Evolutionary conservation across 1,284 basidiomycete genomes (phyloP).

Genomic region (Somion occarium): DNA sequence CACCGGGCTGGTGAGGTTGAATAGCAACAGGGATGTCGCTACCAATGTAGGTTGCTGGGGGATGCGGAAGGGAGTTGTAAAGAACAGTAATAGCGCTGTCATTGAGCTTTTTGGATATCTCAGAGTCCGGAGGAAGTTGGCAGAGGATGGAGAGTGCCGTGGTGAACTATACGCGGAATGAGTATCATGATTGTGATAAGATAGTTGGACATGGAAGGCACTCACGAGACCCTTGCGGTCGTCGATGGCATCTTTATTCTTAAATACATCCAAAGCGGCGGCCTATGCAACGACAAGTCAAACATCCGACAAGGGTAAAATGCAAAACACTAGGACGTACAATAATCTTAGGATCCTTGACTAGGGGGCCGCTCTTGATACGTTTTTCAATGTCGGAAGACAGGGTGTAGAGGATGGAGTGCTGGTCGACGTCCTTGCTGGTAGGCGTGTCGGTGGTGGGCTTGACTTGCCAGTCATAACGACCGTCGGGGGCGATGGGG

Average conservation of each 20-base stretch:
- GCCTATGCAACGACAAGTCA: constrained; percentile 19
- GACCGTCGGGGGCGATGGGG: constrained; percentile 21
- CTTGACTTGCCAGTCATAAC: constrained; percentile 21
- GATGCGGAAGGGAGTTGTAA: constrained; percentile 76
- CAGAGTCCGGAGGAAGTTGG: constrained; percentile 45
- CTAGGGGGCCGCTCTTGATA: constrained; percentile 14
- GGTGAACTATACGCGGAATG: constrained; percentile 48
- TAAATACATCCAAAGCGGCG: constrained; percentile 46
- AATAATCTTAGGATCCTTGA: constrained; percentile 14
- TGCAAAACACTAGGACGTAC: constrained; percentile 6
- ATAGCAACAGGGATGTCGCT: constrained; percentile 25
- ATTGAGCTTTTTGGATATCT: constrained; percentile 42
- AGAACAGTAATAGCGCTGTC: constrained; percentile 52
- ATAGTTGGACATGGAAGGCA: background rate
- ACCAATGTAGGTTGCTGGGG: constrained; percentile 63
- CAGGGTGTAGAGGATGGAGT: constrained; percentile 15
- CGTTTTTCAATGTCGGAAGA: constrained; percentile 10
- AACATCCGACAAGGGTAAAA: background rate
- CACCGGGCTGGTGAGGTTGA: constrained; percentile 2
- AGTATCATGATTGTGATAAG: background rate
- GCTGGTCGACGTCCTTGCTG: constrained; percentile 10
- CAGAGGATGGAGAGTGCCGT: constrained; percentile 60
- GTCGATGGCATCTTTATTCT: constrained; percentile 46
- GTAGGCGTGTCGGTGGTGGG: constrained; percentile 15
- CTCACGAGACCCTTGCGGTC: constrained; percentile 54